phyloP scores from a whole-genome alignment of 2,329 filamentous ascomycete species.

The Hypoxylon rubiginosum region DNA sequence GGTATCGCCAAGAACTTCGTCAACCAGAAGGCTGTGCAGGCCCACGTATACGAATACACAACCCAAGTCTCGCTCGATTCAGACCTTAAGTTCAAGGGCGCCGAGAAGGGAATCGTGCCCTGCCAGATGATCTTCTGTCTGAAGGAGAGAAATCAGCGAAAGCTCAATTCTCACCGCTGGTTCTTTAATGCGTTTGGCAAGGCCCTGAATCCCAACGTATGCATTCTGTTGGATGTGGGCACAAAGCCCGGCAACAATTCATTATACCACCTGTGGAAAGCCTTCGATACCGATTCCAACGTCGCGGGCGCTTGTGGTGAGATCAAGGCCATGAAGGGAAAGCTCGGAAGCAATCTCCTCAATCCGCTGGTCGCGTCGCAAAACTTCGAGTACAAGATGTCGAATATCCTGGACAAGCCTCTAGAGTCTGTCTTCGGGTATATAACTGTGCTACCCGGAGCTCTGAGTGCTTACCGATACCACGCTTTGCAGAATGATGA shows the following conservation, averaged over 20 bases:
- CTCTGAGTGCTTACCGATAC: slow-evolving; percentile 98
- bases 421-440: slow-evolving; percentile 98
- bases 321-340: slow-evolving; percentile 97
- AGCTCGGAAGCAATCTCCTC: slow-evolving; percentile 85
- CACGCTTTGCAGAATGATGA: slow-evolving; percentile 97
- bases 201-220: slow-evolving; percentile 94
- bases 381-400: slow-evolving; percentile 99
- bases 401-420: slow-evolving; percentile 98
- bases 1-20: slow-evolving; percentile 99
- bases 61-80: slow-evolving; percentile 97
- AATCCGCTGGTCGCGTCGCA: slow-evolving; percentile 96
- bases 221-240: slow-evolving; percentile 95
- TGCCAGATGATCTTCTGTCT: slow-evolving; percentile 99
- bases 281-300: slow-evolving; percentile 97
- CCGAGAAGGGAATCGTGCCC: slow-evolving; percentile 98
- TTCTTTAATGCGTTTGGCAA: slow-evolving; percentile 99
- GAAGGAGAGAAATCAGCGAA: slow-evolving; percentile 97
- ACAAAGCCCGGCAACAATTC: slow-evolving; percentile 90
- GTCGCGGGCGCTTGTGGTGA: slow-evolving; percentile 97
- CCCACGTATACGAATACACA: slow-evolving; percentile 98
- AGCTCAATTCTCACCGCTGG: slow-evolving; percentile 98
- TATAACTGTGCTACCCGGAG: slow-evolving; percentile 95
- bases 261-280: slow-evolving; percentile 99
- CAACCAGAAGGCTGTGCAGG: slow-evolving; percentile 94
- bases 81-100: slow-evolving; percentile 98